A percentile compares a stretch with the other conserved stretches of the same genome.
Conservation (phyloP, 78 protist species). For the Pigoraptor vietnamica region DNA sequence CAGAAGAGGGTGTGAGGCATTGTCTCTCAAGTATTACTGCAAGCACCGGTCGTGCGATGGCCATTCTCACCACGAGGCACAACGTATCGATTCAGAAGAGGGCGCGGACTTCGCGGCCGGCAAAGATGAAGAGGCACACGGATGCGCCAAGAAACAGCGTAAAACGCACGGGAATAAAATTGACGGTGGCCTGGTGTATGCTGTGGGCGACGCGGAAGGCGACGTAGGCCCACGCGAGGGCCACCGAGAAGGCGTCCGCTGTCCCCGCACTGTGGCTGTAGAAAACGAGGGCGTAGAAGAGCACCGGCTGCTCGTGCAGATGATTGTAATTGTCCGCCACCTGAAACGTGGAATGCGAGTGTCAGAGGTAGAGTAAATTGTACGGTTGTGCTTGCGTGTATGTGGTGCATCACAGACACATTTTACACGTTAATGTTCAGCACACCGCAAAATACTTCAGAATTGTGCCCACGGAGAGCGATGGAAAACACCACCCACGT, state of each 20-base stretch:
- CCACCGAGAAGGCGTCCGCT: background rate
- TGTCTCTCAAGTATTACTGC: no score
- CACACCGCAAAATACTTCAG: background rate
- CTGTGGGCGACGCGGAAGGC: background rate
- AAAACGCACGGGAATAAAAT: background rate
- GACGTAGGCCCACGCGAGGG: background rate
- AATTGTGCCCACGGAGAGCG: background rate
- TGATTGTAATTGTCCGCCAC: background rate
- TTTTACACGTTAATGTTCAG: background rate
- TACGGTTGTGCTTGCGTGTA: background rate
- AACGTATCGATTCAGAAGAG: no score
- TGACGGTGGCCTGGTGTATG: background rate
- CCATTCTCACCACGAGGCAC: no score
- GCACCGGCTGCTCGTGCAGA: background rate
- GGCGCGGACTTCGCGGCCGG: background rate
- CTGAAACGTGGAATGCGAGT: no score
- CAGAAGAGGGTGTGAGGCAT: no score
- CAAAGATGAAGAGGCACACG: background rate
- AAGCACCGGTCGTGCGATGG: no score
- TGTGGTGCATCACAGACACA: background rate
- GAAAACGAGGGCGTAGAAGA: background rate
- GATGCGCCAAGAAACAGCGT: background rate
- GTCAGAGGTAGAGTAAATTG: no score
- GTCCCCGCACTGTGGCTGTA: background rate
- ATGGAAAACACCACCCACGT: background rate